Evolutionary conservation across 495 filamentous ascomycete species (phyloP).

Genomic region (Lentithecium fluviatile): DNA sequence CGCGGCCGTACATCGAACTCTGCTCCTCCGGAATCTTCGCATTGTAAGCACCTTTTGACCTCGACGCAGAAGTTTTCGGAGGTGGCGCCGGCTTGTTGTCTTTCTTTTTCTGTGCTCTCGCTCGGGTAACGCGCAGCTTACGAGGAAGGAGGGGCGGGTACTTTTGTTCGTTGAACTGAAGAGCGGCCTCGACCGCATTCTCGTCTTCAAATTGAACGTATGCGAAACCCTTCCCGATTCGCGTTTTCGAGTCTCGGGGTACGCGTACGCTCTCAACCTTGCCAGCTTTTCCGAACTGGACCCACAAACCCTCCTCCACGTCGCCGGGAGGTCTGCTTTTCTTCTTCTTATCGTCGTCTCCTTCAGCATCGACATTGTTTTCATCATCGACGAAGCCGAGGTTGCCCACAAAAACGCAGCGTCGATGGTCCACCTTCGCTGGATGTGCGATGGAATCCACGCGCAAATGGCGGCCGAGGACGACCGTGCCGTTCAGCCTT

Average conservation of each 20-base stretch:
- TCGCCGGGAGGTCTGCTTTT: slow-evolving; percentile 72
- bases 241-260: slow-evolving; percentile 81
- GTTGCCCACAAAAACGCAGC: slow-evolving; percentile 96
- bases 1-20: slow-evolving; percentile 74
- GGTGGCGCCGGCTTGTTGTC: slow-evolving; percentile 39
- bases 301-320: slow-evolving; percentile 94
- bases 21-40: slow-evolving; percentile 65
- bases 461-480: slow-evolving; percentile 84
- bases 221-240: slow-evolving; percentile 95
- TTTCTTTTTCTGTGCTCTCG: slow-evolving; percentile 74
- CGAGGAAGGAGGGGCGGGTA: slow-evolving; percentile 90
- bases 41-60: slow-evolving; percentile 49
- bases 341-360: slow-evolving; percentile 56
- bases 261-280: slow-evolving; percentile 91
- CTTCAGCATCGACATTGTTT: slow-evolving; percentile 56
- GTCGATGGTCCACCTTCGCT: slow-evolving; percentile 71
- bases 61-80: slow-evolving; percentile 30
- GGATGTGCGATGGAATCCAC: slow-evolving; percentile 92
- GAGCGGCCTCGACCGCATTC: slow-evolving; percentile 82
- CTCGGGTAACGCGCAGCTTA: slow-evolving; percentile 79
- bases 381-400: slow-evolving; percentile 92
- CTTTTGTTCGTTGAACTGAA: slow-evolving; percentile 83
- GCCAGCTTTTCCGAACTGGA: slow-evolving; percentile 74
- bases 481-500: slow-evolving; percentile 75
- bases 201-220: slow-evolving; percentile 94